Percentiles rank a stretch among this genome's conserved stretches.
Conservation (phyloP, 164 flowering plant genomes). For the Litsea cubeba region DNA sequence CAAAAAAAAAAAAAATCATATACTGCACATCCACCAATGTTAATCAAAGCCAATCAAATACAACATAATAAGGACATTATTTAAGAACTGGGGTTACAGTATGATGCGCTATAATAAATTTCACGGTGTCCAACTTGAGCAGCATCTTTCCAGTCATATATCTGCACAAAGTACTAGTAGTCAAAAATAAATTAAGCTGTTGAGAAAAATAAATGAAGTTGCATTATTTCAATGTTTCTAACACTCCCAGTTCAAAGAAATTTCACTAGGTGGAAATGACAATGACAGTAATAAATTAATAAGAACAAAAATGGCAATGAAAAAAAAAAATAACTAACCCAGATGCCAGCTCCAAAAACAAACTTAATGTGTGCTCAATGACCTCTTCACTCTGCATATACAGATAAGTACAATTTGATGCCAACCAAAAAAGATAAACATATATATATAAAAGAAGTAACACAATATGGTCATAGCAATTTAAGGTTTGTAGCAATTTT, state of each 20-base stretch:
- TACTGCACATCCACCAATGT: not conserved
- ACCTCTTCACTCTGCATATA: constrained; percentile 82
- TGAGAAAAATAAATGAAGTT: too few relatives aligned
- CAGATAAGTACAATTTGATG: constrained; percentile 2
- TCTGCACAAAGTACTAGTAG: constrained; percentile 31
- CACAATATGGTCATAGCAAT: too few relatives aligned
- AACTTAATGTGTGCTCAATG: constrained; percentile 83
- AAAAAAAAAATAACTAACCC: constrained; percentile 50
- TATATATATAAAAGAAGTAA: too few relatives aligned
- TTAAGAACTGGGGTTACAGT: constrained; percentile 48
- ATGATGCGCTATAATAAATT: constrained; percentile 79
- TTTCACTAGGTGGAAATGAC: not conserved
- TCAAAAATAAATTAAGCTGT: not conserved
- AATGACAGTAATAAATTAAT: not conserved
- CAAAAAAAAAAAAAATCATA: not conserved
- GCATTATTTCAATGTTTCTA: too few relatives aligned
- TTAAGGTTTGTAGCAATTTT: too few relatives aligned
- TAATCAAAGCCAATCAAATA: not conserved
- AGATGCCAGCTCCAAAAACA: constrained; percentile 93
- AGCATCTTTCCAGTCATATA: constrained; percentile 98
- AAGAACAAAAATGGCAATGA: not conserved
- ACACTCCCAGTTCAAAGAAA: not conserved
- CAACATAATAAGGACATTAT: constrained; percentile 3
- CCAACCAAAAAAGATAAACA: not conserved
- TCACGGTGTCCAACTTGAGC: constrained; percentile 82